phyloP scores from a whole-genome alignment of 768 basidiomycete genomes.

The Calvatia gigantea region DNA sequence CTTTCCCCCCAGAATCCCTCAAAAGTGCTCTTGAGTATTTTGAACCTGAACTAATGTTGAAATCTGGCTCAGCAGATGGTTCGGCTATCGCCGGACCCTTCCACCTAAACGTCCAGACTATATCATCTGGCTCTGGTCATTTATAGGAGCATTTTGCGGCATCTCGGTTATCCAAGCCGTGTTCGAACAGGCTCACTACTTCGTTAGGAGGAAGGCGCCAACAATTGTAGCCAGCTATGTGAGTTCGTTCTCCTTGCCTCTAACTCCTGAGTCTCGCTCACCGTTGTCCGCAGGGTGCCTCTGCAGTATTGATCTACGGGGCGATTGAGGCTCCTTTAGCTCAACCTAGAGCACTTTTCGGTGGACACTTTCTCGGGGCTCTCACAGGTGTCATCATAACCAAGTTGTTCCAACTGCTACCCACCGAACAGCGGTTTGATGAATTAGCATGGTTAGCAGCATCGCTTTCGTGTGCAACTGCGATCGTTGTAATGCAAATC shows the following conservation, averaged over 20 bases:
- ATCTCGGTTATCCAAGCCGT: constrained; percentile 48
- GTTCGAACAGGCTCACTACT: constrained; percentile 45
- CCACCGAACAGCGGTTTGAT: constrained; percentile 37
- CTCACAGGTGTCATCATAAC: constrained; percentile 46
- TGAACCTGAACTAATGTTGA: not conserved
- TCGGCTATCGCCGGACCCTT: constrained; percentile 38
- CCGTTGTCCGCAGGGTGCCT: constrained; percentile 39
- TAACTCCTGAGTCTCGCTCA: not conserved
- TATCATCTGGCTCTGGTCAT: constrained; percentile 48
- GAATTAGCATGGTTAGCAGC: constrained; percentile 46
- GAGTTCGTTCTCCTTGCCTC: constrained; percentile 17
- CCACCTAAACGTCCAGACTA: constrained; percentile 30
- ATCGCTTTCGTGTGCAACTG: constrained; percentile 38
- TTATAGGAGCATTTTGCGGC: constrained; percentile 47
- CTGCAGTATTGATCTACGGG: constrained; percentile 53
- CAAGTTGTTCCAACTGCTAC: constrained; percentile 46
- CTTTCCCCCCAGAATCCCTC: too few relatives aligned
- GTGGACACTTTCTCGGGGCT: constrained; percentile 50
- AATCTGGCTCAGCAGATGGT: constrained; percentile 35
- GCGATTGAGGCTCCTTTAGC: constrained; percentile 49
- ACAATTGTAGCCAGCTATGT: constrained; percentile 47
- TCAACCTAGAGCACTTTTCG: constrained; percentile 48
- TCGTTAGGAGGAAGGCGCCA: constrained; percentile 41
- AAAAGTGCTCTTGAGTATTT: too few relatives aligned
- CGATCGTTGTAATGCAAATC: constrained; percentile 49